These are phyloP conservation scores for Phytophthora pini DNA, from an alignment of 352 stramenopile species.

Conservation along the genomic window DNA sequence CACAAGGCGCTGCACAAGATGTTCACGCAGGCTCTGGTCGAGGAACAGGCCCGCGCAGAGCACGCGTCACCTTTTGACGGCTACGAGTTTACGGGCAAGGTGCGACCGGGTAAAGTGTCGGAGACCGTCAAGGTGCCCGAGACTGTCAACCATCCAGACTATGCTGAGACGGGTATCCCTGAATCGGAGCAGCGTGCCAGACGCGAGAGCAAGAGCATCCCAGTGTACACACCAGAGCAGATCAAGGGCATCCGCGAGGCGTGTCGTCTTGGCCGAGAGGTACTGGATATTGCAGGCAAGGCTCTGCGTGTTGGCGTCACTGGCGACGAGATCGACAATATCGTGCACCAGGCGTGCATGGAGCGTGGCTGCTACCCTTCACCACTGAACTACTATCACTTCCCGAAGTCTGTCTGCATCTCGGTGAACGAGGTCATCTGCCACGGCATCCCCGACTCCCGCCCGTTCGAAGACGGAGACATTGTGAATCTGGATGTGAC, in stretches of 20 bases:
- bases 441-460: slow-evolving; percentile 97
- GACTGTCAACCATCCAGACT: slow-evolving; percentile 89
- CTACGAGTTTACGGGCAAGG: slow-evolving; percentile 84
- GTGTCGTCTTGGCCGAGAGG: slow-evolving; percentile 89
- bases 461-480: slow-evolving; percentile 94
- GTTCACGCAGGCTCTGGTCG: slow-evolving; percentile 68
- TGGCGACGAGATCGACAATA: slow-evolving; percentile 96
- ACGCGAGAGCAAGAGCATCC: slow-evolving; percentile 71
- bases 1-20: slow-evolving; percentile 98
- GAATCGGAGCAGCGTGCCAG: slow-evolving; percentile 64
- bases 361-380: slow-evolving; percentile 95
- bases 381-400: slow-evolving; percentile 98
- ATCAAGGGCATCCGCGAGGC: slow-evolving; percentile 94
- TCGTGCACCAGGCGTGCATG: slow-evolving; percentile 94
- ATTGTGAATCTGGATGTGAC: slow-evolving; percentile 99
- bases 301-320: slow-evolving; percentile 91
- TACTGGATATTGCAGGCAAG: slow-evolving; percentile 95
- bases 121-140: slow-evolving; percentile 76
- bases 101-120: slow-evolving; percentile 87
- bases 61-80: slow-evolving; percentile 53
- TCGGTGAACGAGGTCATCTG: slow-evolving; percentile 97
- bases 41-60: slow-evolving; percentile 36
- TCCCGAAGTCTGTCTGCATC: slow-evolving; percentile 93
- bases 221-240: slow-evolving; percentile 92
- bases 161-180: slow-evolving; percentile 84